Base-by-base conservation (phyloP, 2,329 filamentous ascomycete genomes). In the Botrytis paeoniae region DNA sequence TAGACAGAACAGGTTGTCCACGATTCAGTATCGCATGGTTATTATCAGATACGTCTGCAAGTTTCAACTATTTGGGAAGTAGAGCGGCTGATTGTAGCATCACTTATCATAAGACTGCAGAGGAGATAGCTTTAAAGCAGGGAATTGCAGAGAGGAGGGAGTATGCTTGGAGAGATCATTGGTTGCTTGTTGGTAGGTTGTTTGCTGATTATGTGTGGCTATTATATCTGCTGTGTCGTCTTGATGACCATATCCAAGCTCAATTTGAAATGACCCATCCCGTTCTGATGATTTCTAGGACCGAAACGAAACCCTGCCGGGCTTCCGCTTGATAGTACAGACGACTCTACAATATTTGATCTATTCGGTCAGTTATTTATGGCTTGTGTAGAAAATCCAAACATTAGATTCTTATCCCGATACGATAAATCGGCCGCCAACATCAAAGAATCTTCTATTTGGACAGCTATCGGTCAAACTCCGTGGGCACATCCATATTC, bases 401-500 rank as follows among this genome's bases (percentile, higher is more conserved):
- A 81, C 0, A 81, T 84, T 3, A 81, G 83, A 22, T 86, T 85
- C 70, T 77, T 85, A 18, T 83, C 79, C 43, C 81, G 85, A 1
- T 86, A 81, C 68, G 85, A 86, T 74, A 86, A 86, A 76, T 85
- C 84, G 3, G 85, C 85, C 0, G 85, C 84, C 5, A 86, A 85
- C 73, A 85, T 86, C 68, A 85, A 85, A 73, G 85, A 86, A 69
- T 83, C 83, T 0, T 75, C 81, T 54, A 77, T 86, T 4, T 86
- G 84, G 84, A 81, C 83, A 6, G 77, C 78, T 0, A 85, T 86
- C 48, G 85, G 84, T 7, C 85, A 85, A 77, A 82, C 84, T 5
- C 84, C 84, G 0, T 86, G 85, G 85, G 82, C 83, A 0, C 81
- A 81, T 1, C 78, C 81, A 6, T 83, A 83, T 75, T 84, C 84